Evolutionary conservation across 1,284 basidiomycete genomes (phyloP).

Genomic region (Boletus albobrunnescens): DNA sequence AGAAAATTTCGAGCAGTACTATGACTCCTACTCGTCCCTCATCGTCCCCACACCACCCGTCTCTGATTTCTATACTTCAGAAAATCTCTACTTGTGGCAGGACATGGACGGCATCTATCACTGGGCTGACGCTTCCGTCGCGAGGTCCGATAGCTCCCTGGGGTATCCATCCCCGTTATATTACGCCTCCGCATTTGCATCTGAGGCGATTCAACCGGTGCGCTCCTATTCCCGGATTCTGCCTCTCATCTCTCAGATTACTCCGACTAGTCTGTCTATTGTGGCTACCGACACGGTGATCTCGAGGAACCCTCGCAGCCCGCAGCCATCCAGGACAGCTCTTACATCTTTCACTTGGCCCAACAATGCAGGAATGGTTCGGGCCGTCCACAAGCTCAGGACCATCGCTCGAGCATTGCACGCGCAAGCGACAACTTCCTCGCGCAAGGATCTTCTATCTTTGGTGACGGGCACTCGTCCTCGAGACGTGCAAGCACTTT

Average conservation of each 20-base stretch:
- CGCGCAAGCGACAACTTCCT: slow-evolving; percentile 36
- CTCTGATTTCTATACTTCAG: slow-evolving; percentile 27
- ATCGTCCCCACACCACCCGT: slow-evolving; percentile 8
- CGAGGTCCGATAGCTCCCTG: slow-evolving; percentile 27
- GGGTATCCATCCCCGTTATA: slow-evolving; percentile 22
- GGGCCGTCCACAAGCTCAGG: slow-evolving; percentile 27
- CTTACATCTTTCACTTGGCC: slow-evolving; percentile 23
- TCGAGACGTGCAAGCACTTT: slow-evolving; percentile 18
- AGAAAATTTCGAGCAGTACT: slow-evolving; percentile 22
- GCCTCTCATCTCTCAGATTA: slow-evolving; percentile 8
- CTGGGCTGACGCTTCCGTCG: slow-evolving; percentile 26
- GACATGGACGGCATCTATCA: slow-evolving; percentile 31
- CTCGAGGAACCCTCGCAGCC: slow-evolving; percentile 15
- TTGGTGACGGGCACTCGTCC: slow-evolving; percentile 25
- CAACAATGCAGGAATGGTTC: slow-evolving; percentile 23
- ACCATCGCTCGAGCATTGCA: slow-evolving; percentile 34
- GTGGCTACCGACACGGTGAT: slow-evolving; percentile 19
- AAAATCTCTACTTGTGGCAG: slow-evolving; percentile 32
- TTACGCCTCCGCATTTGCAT: slow-evolving; percentile 17
- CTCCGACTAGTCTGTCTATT: slow-evolving; percentile 15
- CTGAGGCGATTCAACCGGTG: slow-evolving; percentile 20
- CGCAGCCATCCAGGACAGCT: slow-evolving; percentile 18
- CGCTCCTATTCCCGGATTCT: slow-evolving; percentile 7
- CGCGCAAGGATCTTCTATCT: slow-evolving; percentile 34
- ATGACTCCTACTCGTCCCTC: slow-evolving; percentile 25